phyloP scores from a whole-genome alignment of 495 filamentous ascomycete species.

The Recurvomyces mirabilis region DNA sequence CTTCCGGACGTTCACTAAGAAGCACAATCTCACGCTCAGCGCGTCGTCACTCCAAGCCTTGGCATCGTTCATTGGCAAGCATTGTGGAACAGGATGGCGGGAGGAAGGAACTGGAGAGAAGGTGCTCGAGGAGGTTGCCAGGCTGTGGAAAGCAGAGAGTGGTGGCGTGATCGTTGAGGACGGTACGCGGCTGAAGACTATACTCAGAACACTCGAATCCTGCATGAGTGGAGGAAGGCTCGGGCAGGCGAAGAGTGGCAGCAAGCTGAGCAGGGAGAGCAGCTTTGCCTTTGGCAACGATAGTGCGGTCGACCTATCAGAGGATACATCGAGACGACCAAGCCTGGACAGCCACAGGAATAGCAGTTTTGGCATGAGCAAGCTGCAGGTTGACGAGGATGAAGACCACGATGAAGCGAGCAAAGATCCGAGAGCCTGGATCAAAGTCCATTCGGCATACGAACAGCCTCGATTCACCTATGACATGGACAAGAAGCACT shows the following conservation, averaged over 20 bases:
- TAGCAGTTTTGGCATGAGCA: conserved; percentile 52
- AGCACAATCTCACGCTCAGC: conserved; percentile 87
- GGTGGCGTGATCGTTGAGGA: conserved; percentile 85
- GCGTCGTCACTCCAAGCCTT: conserved; percentile 74
- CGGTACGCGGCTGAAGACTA: conserved; percentile 63
- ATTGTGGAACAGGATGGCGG: conserved; percentile 92
- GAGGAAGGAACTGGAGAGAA: conserved; percentile 88
- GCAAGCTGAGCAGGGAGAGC: conserved; percentile 44
- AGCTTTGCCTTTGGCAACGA: conserved; percentile 39
- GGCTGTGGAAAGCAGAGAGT: conserved; percentile 72
- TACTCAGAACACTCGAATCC: conserved; percentile 69
- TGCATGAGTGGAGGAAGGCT: conserved; percentile 75
- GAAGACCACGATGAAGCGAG: conserved; percentile 45
- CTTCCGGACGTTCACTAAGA: conserved; percentile 94
- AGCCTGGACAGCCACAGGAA: conserved; percentile 38
- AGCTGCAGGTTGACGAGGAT: conserved; percentile 44
- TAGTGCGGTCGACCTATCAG: conserved; percentile 7
- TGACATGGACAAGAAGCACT: conserved; percentile 80
- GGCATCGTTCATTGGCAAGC: conserved; percentile 77
- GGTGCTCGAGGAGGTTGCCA: conserved; percentile 82
- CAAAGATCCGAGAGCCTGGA: conserved; percentile 60
- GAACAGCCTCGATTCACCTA: conserved; percentile 81
- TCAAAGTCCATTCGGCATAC: conserved; percentile 67
- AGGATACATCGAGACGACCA: not conserved
- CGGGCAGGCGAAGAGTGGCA: conserved; percentile 13